These are phyloP conservation scores for Toxoplasma gondii DNA, from an alignment of 169 alveolate species.

Conservation along the genomic window DNA sequence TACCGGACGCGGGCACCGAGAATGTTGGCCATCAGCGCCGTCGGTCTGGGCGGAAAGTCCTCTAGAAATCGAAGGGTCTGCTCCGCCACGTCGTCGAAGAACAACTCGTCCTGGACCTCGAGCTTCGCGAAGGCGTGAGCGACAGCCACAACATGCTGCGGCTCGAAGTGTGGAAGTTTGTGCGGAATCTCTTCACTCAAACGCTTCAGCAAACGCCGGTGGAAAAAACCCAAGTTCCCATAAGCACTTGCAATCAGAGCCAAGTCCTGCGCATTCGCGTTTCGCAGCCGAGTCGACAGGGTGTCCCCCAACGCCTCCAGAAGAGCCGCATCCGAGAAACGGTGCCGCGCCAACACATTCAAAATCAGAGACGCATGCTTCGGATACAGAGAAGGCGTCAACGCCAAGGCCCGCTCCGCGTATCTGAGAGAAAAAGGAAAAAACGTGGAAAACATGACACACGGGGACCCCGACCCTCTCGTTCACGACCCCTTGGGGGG, in stretches of 20 bases:
- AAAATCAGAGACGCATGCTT: conserved; percentile 6
- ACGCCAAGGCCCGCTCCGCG: conserved; percentile 18
- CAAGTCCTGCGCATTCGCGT: conserved; percentile 26
- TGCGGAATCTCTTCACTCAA: conserved; percentile 38
- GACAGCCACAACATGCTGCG: conserved; percentile 35
- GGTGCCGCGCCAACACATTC: conserved; percentile 33
- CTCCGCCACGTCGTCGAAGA: conserved; percentile 35
- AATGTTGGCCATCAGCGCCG: neutral
- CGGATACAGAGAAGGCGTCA: conserved; percentile 5
- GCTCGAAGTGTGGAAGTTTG: conserved; percentile 26
- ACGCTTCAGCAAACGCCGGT: neutral
- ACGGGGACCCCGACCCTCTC: too few relatives aligned
- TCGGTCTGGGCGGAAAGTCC: neutral
- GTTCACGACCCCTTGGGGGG: neutral
- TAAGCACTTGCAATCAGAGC: conserved; percentile 16
- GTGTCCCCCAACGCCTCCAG: neutral
- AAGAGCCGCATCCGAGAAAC: neutral
- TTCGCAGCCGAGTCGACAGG: neutral
- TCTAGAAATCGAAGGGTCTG: neutral
- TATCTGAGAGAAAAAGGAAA: neutral
- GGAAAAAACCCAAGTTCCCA: neutral
- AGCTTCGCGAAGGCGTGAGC: conserved; percentile 34
- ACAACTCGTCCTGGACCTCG: neutral
- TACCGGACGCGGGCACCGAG: conserved; percentile 11
- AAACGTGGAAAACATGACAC: neutral